Base-by-base conservation (phyloP, 139 green algal genomes). In the Ulvella scutata region DNA sequence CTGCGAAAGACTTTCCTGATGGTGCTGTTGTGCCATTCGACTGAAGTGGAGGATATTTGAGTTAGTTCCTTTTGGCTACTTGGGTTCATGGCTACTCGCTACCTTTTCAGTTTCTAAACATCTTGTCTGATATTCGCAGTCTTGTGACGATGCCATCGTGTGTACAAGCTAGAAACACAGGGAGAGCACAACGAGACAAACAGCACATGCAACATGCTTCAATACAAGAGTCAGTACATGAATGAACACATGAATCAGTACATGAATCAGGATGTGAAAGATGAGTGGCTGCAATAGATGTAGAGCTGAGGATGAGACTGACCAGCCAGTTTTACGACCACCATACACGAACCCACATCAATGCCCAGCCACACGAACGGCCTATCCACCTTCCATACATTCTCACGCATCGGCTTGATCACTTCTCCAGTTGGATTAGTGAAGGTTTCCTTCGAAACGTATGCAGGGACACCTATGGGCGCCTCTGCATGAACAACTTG, bases 281-380 rank as follows among this genome's bases (percentile, higher is more conserved):
- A 59, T 59, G 40, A 17, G 40, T 17, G 13, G 13, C 40, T 59
- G 40, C 40, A 59, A 17, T 17, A 13, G 40, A 59, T 59, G 40
- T 59, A 13, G 40, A 59, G 40, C 13, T 59, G 7, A 67, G n/a
- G n/a, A n/a, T n/a, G n/a, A n/a, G n/a, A n/a, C n/a, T n/a, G n/a
- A n/a, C 51, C 51, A 36, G 51, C 31, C n/a, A 73, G 6, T 3
- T 36, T 13, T 23, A 77, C 26, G 26, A 74, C 43, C 2, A 73
- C 59, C 20, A 33, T 37, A 2, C 44, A 2, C 20, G 72, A 77
- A 38, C 80, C 80, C 31, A 90, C 85, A 73, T 90, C 85, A 72
- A 90, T 90, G 4, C 36, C 26, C 38, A 80, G 79, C 85, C 85
- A 90, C 20, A 87, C 37, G 59, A 88, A 88, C 1, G 84, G 79